Evolutionary conservation across 169 alveolate species (phyloP), one percentile per base, ranked within the genome.

Genomic region (Prorocentrum cordatum): DNA sequence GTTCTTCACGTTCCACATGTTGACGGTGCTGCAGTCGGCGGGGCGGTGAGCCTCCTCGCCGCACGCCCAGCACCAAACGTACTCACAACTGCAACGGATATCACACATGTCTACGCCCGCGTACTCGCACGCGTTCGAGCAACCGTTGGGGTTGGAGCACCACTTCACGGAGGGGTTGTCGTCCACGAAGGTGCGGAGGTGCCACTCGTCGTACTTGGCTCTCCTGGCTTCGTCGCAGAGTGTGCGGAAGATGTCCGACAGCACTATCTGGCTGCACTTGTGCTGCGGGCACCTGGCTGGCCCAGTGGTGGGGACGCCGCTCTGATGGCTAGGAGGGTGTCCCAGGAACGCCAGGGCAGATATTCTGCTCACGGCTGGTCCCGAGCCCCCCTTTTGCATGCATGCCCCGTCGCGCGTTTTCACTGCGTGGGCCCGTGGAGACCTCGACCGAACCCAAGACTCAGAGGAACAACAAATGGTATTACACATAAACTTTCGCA

Each of bases 21-120:
- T 62, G 38, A 82, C 91, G 16, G 88, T 77, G 35, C 59, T 59
- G 88, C 88, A 77, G 32, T 75, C 59, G 36, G 75, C 88, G 20
- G 88, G 88, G 75, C 36, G 54, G 64, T 77, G 88, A 36, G 88
- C 88, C 62, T 77, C 88, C 38, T 77, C 88, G 64, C 88, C 88
- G 27, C 88, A 77, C 14, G 75, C 72, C 88, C 88, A 77, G 75
- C 88, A 77, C 88, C 88, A 77, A 33, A 77, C 54, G 26, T 59
- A 77, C 75, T 24, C 3, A 62, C 88, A 77, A 6, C n/a, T 9
- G 75, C 88, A 77, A 59, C 59, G 88, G n/a, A 77, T 39, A 42
- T 77, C 88, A 31, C 87, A 35, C 32, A 32, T 39, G 45, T 35
- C 88, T 2, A 77, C 88, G 26, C 88, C 88, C 24, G 33, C 62